These are phyloP conservation scores for Auxenochlorella pyrenoidosa DNA, from an alignment of 139 green algal genomes.

Conservation along the genomic window DNA sequence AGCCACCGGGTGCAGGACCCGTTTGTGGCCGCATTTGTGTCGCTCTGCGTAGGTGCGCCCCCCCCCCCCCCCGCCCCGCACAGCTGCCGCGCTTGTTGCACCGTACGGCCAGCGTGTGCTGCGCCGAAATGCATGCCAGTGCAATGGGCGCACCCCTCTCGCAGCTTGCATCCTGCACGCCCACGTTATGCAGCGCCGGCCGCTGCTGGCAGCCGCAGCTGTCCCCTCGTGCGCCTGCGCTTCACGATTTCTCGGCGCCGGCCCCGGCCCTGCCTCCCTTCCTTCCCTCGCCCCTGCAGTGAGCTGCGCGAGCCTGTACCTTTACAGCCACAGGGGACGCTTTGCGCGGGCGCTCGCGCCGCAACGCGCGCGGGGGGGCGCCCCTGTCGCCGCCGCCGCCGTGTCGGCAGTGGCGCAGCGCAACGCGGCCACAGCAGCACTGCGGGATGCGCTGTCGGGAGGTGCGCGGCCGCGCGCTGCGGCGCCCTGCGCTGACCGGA, in stretches of 20 bases:
- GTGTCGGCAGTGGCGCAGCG: not conserved
- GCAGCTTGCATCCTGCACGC: no score
- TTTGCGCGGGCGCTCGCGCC: conserved; percentile 8
- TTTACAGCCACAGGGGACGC: conserved; percentile 8
- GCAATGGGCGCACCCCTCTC: no score
- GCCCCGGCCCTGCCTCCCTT: not conserved
- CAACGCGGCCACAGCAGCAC: not conserved
- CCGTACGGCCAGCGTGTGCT: no score
- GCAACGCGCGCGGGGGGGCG: not conserved
- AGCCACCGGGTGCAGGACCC: conserved; percentile 12
- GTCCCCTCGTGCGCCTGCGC: no score
- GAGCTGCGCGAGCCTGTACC: conserved; percentile 27
- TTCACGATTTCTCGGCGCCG: no score
- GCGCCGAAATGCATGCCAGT: no score
- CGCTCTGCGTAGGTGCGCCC: not conserved
- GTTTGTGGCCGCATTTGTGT: conserved; percentile 32
- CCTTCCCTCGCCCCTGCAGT: not conserved
- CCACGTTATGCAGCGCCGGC: no score
- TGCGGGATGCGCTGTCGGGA: conserved; percentile 6
- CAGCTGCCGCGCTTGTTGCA: no score
- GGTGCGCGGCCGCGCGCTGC: not conserved
- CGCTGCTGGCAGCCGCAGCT: not conserved
- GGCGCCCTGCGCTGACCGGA: no score
- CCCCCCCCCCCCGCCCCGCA: no score
- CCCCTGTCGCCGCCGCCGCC: not conserved